phyloP scores from a whole-genome alignment of 495 filamentous ascomycete species.

The Lentithecium fluviatile region DNA sequence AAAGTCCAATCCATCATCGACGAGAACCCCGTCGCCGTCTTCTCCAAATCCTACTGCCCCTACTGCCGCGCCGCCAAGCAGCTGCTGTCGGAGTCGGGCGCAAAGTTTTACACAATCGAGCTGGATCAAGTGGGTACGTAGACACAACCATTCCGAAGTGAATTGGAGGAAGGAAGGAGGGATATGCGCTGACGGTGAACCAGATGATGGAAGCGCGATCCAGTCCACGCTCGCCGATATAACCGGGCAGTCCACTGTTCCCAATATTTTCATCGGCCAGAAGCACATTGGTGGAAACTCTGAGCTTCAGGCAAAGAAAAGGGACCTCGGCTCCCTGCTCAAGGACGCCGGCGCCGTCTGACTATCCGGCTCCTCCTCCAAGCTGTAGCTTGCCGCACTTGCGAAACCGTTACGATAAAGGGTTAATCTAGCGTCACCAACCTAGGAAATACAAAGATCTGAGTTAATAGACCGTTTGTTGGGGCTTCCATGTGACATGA shows the following conservation, averaged over 20 bases:
- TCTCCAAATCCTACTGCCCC: slow-evolving; percentile 97
- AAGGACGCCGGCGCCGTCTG: slow-evolving; percentile 66
- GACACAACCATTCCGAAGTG: too few relatives aligned
- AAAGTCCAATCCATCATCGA: slow-evolving; percentile 87
- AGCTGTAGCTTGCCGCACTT: background rate
- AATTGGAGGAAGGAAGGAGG: too few relatives aligned
- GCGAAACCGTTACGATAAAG: too few relatives aligned
- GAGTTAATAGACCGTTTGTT: too few relatives aligned
- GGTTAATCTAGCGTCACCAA: too few relatives aligned
- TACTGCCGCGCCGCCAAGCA: slow-evolving; percentile 81
- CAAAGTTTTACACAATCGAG: slow-evolving; percentile 74
- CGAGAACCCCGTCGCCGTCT: slow-evolving; percentile 90
- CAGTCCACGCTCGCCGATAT: slow-evolving; percentile 81
- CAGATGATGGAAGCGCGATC: slow-evolving; percentile 77
- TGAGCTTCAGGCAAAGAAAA: slow-evolving; percentile 72
- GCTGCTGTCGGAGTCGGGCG: slow-evolving; percentile 64
- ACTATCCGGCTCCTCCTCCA: slow-evolving; percentile 7
- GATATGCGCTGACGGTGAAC: background rate
- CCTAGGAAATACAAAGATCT: too few relatives aligned
- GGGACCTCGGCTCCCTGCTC: slow-evolving; percentile 57
- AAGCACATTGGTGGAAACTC: slow-evolving; percentile 94
- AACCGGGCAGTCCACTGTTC: slow-evolving; percentile 79
- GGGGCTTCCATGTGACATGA: too few relatives aligned
- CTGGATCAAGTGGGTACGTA: slow-evolving; percentile 77
- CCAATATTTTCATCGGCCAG: slow-evolving; percentile 89